Conservation (phyloP, 139 green algal species). For the Deuterostichococcus epilithicus region DNA sequence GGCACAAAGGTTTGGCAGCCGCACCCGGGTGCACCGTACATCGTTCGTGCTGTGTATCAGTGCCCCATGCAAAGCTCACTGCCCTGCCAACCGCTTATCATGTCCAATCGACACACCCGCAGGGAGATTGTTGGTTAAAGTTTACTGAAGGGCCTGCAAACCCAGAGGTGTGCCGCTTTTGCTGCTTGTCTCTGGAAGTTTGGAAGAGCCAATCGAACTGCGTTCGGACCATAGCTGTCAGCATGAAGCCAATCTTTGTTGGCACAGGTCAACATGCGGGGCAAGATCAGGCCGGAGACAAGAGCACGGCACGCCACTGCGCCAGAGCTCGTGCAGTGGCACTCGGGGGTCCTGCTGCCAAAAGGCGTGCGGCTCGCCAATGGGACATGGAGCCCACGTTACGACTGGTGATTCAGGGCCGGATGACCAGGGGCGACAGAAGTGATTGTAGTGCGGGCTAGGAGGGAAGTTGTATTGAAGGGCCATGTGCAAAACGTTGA, state of each 20-base stretch:
- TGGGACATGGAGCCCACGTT: conserved; percentile 55
- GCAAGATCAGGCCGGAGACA: conserved; percentile 22
- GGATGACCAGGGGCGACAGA: too few species aligned
- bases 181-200: not conserved
- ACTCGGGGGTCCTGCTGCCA: conserved; percentile 62
- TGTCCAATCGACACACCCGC: conserved; percentile 38
- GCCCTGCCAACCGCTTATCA: too few species aligned
- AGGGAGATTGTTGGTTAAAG: conserved; percentile 90
- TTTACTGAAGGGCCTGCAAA: conserved; percentile 56
- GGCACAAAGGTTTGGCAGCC: too few species aligned
- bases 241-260: not conserved
- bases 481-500: too few species aligned
- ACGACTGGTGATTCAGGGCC: conserved; percentile 50
- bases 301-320: conserved; percentile 33
- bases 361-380: conserved; percentile 45
- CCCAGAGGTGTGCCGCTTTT: conserved; percentile 37
- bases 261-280: conserved; percentile 65
- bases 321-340: conserved; percentile 50
- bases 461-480: too few species aligned
- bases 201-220: not conserved
- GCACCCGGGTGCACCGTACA: not conserved
- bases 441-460: too few species aligned
- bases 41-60: too few species aligned
- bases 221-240: not conserved
- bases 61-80: too few species aligned